A percentile compares a stretch with the other conserved stretches of the same genome.
phyloP scores from a whole-genome alignment of 768 basidiomycete species.

The Kwoniella heveanensis region DNA sequence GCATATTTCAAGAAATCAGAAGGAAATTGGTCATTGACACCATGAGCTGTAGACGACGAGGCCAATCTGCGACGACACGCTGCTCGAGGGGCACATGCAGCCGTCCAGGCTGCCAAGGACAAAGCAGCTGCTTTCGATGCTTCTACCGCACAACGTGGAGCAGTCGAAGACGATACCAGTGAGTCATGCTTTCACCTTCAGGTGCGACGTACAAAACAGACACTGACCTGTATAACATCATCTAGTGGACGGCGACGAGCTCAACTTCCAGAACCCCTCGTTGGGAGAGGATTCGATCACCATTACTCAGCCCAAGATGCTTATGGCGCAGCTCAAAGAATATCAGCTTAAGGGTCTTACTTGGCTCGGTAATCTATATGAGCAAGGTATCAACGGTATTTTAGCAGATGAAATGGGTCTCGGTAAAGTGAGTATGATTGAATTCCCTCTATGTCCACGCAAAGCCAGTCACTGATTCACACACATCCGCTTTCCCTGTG shows the following conservation, averaged over 20 bases:
- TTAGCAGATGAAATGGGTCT: conserved; percentile 98
- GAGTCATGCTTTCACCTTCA: not conserved
- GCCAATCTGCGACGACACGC: conserved; percentile 84
- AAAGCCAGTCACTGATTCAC: too few species aligned
- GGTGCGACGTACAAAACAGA: not conserved
- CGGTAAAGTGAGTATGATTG: conserved; percentile 54
- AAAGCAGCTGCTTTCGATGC: conserved; percentile 83
- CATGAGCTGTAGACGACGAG: conserved; percentile 88
- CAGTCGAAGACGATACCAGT: conserved; percentile 64
- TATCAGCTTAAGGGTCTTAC: conserved; percentile 98
- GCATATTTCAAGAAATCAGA: too few species aligned
- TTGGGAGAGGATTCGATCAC: conserved; percentile 80
- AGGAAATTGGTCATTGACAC: too few species aligned
- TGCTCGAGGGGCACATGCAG: conserved; percentile 83
- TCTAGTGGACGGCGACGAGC: conserved; percentile 66
- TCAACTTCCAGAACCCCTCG: conserved; percentile 99
- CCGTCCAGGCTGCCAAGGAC: conserved; percentile 73
- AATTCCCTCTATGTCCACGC: too few species aligned
- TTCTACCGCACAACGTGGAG: conserved; percentile 75
- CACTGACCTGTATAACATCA: not conserved
- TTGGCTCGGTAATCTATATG: conserved; percentile 95
- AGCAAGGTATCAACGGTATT: conserved; percentile 99
- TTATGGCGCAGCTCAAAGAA: conserved; percentile 95
- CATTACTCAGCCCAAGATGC: conserved; percentile 89
- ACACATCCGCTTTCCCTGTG: not conserved